A percentile compares a stretch with the other conserved stretches of the same genome.
These are phyloP conservation scores for Apodospora peruviana DNA, from an alignment of 495 filamentous ascomycete species.

Conservation along the genomic window DNA sequence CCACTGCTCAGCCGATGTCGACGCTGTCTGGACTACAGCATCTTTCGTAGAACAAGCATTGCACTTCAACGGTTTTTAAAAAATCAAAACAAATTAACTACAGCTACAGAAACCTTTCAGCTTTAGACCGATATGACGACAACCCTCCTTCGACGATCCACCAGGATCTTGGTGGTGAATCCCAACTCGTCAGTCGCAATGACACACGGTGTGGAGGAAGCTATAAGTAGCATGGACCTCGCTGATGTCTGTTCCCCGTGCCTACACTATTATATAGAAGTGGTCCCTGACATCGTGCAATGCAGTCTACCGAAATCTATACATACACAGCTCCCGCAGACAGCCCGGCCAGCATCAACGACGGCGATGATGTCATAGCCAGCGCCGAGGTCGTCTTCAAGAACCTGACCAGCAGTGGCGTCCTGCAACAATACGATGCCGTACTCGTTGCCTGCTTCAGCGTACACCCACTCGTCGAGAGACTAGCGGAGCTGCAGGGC, in stretches of 20 bases:
- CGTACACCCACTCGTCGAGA: slow-evolving; percentile 71
- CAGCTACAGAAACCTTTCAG: background rate
- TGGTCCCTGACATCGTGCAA: background rate
- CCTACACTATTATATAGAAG: too few relatives aligned
- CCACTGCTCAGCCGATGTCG: too few relatives aligned
- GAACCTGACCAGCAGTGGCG: slow-evolving; percentile 30
- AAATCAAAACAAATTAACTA: background rate
- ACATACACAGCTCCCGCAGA: slow-evolving; percentile 48
- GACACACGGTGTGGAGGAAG: slow-evolving; percentile 67
- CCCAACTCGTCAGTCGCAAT: slow-evolving; percentile 82
- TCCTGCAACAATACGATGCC: slow-evolving; percentile 57
- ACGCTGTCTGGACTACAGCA: too few relatives aligned
- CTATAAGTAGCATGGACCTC: slow-evolving; percentile 50
- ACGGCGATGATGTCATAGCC: slow-evolving; percentile 48
- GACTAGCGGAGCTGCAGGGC: slow-evolving; percentile 40
- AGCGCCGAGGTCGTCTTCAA: slow-evolving; percentile 51
- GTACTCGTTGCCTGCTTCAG: slow-evolving; percentile 88
- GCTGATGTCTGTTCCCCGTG: slow-evolving; percentile 31
- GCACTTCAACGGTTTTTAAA: background rate
- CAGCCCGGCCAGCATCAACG: slow-evolving; percentile 59
- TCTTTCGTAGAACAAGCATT: too few relatives aligned
- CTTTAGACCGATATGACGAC: slow-evolving; percentile 22
- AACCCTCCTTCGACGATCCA: slow-evolving; percentile 20
- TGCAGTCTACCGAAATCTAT: slow-evolving; percentile 34
- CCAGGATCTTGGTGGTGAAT: slow-evolving; percentile 75